Conservation (phyloP, 176 grass and related monocot genomes). For the Pontederia paniculata region DNA sequence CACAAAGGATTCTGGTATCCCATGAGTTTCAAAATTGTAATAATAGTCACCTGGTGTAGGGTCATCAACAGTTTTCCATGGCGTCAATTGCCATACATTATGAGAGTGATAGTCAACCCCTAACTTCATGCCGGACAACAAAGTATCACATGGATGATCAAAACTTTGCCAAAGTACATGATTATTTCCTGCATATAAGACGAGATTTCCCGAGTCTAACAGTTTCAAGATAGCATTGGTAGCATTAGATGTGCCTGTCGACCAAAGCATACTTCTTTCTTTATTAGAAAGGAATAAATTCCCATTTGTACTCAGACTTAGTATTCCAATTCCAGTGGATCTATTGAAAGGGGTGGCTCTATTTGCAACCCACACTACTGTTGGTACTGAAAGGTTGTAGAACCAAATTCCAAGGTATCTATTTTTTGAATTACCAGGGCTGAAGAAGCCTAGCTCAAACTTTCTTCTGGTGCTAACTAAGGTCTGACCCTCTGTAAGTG, state of each 20-base stretch:
- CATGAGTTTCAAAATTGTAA: conserved; percentile 22
- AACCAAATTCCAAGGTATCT: not conserved
- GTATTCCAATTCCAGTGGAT: not conserved
- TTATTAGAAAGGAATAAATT: not conserved
- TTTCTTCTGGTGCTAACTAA: conserved; percentile 30
- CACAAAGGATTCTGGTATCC: conserved; percentile 32
- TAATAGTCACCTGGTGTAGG: conserved; percentile 29
- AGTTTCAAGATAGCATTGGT: not conserved
- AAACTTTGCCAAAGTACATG: conserved; percentile 40
- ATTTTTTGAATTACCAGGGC: conserved; percentile 6
- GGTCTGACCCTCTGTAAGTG: conserved; percentile 31
- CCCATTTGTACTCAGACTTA: not conserved
- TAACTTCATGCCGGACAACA: conserved; percentile 44
- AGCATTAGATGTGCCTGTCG: not conserved
- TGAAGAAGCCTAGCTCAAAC: conserved; percentile 62
- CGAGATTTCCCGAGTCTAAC: conserved; percentile 27
- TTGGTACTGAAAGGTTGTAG: not conserved
- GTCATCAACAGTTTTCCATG: conserved; percentile 28
- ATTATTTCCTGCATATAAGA: conserved; percentile 9
- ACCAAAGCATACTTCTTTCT: not conserved
- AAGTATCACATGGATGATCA: conserved; percentile 18
- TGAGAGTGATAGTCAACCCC: conserved; percentile 16
- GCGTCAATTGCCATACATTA: conserved; percentile 28
- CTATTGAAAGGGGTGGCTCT: conserved; percentile 17
- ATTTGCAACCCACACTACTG: conserved; percentile 26